Conservation (phyloP, 257 asterid genomes). For the Rehmannia glutinosa region DNA sequence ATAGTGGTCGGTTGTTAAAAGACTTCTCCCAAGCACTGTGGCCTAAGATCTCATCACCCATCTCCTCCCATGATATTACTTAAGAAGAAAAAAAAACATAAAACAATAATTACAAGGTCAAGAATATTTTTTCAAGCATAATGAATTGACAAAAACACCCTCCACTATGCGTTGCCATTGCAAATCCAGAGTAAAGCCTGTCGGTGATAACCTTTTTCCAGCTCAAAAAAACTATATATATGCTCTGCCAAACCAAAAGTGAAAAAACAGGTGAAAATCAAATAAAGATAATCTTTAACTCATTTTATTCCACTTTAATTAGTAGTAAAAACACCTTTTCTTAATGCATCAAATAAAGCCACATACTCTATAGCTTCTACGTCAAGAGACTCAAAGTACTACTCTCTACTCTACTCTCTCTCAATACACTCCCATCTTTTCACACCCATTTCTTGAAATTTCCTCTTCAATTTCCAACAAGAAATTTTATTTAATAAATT, state of each 20-base stretch:
- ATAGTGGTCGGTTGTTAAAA: too few species aligned
- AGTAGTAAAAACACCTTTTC: constrained; percentile 4
- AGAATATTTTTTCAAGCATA: too few species aligned
- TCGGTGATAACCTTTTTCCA: constrained; percentile 29
- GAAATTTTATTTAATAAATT: neutral
- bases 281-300: neutral
- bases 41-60: too few species aligned
- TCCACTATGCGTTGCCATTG: constrained; percentile 13
- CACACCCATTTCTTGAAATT: constrained; percentile 12
- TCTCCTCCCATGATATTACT: too few species aligned
- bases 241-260: neutral
- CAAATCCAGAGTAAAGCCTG: constrained; percentile 21
- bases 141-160: constrained; percentile 11
- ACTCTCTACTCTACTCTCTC: neutral
- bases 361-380: too few species aligned
- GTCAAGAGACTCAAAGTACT: neutral
- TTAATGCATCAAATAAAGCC: constrained; percentile 34
- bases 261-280: too few species aligned
- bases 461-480: neutral
- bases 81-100: too few species aligned
- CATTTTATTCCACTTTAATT: constrained; percentile 15
- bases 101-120: too few species aligned
- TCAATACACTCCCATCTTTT: neutral
- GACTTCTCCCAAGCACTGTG: too few species aligned
- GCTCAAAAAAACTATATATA: constrained; percentile 4